phyloP scores from a whole-genome alignment of 768 basidiomycete species.

The Mrakia frigida region DNA sequence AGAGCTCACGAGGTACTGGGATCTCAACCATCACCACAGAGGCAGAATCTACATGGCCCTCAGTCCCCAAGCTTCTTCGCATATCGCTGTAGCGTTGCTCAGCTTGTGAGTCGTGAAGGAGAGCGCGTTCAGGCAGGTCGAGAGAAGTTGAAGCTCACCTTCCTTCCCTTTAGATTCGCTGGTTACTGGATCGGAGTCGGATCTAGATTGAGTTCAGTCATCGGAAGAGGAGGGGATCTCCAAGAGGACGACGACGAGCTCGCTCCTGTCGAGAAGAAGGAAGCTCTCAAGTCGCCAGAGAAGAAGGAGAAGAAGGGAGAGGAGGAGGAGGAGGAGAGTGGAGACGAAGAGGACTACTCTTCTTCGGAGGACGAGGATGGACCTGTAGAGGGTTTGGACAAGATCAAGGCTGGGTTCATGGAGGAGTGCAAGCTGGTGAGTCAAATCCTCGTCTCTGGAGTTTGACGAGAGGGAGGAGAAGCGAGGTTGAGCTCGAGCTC shows the following conservation, averaged over 20 bases:
- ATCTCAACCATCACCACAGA: background rate
- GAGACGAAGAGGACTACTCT: slow-evolving; percentile 34
- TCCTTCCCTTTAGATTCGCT: slow-evolving; percentile 2
- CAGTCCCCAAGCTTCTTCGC: background rate
- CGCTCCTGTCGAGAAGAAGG: background rate
- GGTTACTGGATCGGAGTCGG: slow-evolving; percentile 29
- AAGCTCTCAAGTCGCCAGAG: background rate
- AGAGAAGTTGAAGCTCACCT: background rate
- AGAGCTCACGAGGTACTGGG: background rate
- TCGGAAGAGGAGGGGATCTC: background rate
- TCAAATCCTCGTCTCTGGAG: background rate
- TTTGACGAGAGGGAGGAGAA: no score
- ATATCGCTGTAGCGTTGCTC: background rate
- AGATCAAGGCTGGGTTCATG: slow-evolving; percentile 41
- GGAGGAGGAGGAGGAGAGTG: background rate
- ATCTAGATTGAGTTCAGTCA: background rate
- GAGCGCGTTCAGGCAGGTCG: background rate
- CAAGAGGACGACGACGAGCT: background rate
- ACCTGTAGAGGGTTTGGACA: slow-evolving; percentile 36
- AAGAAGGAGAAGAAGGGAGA: background rate
- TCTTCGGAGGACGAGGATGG: slow-evolving; percentile 41
- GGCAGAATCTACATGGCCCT: background rate
- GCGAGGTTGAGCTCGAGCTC: background rate
- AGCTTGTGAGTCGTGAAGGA: background rate
- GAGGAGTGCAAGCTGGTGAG: slow-evolving; percentile 61